Evolutionary conservation across 108 stramenopile species (phyloP).

Genomic region (Chaetoceros tenuissimus): DNA sequence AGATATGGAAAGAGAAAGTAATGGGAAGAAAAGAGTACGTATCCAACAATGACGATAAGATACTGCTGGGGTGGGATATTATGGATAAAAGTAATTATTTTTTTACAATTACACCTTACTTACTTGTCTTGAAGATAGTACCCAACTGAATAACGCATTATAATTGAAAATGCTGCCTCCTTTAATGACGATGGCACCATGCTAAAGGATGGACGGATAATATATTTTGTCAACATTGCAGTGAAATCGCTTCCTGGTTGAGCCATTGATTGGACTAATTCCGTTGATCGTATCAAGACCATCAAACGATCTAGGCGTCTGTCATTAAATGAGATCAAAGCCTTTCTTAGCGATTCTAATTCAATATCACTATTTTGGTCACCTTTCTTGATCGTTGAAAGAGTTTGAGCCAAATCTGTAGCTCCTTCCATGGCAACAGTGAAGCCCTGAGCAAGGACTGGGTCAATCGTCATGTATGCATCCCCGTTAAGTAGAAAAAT

Average conservation of each 20-base stretch:
- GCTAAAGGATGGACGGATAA: constrained; percentile 64
- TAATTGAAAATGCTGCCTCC: constrained; percentile 55
- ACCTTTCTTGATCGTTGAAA: constrained; percentile 13
- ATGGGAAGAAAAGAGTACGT: too few relatives aligned
- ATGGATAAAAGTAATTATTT: too few relatives aligned
- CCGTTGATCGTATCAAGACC: constrained; percentile 64
- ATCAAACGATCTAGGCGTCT: constrained; percentile 44
- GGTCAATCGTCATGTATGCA: constrained; percentile 81
- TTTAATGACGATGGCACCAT: constrained; percentile 56
- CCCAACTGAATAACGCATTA: constrained; percentile 72
- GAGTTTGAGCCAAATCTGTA: constrained; percentile 33
- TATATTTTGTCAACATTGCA: constrained; percentile 35
- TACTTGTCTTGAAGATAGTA: neutral
- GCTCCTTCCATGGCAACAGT: constrained; percentile 83
- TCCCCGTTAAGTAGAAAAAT: constrained; percentile 70
- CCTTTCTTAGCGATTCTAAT: constrained; percentile 32
- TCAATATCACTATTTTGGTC: constrained; percentile 2
- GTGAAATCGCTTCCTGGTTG: constrained; percentile 46
- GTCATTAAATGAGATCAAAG: constrained; percentile 37
- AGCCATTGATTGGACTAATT: constrained; percentile 71
- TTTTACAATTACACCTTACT: too few relatives aligned
- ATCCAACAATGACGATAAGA: too few relatives aligned
- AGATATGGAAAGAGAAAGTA: too few relatives aligned
- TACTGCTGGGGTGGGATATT: too few relatives aligned
- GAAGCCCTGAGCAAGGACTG: constrained; percentile 82